Evolutionary conservation across 2,329 filamentous ascomycete species (phyloP).

Genomic region (Alternaria ethzedia): DNA sequence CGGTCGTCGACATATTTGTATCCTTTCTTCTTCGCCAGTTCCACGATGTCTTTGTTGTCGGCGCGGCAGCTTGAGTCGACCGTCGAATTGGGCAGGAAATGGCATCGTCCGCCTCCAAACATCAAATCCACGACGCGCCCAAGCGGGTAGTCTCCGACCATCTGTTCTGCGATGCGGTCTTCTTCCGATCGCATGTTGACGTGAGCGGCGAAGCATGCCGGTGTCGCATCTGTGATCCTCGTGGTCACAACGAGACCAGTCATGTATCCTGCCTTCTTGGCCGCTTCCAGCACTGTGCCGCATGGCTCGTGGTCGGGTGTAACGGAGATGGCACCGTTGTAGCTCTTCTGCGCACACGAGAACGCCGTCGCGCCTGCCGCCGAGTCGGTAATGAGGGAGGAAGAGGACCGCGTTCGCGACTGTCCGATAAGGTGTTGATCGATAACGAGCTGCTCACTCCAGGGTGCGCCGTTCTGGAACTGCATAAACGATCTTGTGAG

Average conservation of each 20-base stretch:
- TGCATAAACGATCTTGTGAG: slow-evolving; percentile 89
- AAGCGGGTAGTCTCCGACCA: slow-evolving; percentile 85
- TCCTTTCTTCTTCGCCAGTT: slow-evolving; percentile 75
- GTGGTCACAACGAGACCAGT: slow-evolving; percentile 96
- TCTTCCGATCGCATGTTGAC: slow-evolving; percentile 80
- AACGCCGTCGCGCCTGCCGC: slow-evolving; percentile 98
- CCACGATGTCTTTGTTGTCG: slow-evolving; percentile 78
- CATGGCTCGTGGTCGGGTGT: slow-evolving; percentile 85
- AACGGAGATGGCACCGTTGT: slow-evolving; percentile 94
- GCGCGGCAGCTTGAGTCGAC: slow-evolving; percentile 75
- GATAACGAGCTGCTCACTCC: slow-evolving; percentile 76
- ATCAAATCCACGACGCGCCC: slow-evolving; percentile 90
- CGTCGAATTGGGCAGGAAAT: slow-evolving; percentile 85
- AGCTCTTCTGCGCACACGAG: slow-evolving; percentile 89
- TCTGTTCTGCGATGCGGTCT: slow-evolving; percentile 89
- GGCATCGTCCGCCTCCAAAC: slow-evolving; percentile 89
- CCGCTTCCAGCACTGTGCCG: slow-evolving; percentile 91
- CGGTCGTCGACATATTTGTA: slow-evolving; percentile 80
- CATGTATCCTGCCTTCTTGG: slow-evolving; percentile 87
- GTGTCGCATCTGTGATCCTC: slow-evolving; percentile 92
- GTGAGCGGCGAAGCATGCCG: slow-evolving; percentile 92
- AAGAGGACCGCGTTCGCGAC: slow-evolving; percentile 83
- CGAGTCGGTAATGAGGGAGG: slow-evolving; percentile 88
- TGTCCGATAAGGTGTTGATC: slow-evolving; percentile 91
- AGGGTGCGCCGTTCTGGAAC: slow-evolving; percentile 73